Percentiles rank a stretch among this genome's conserved stretches.
Conservation (phyloP, 2,329 filamentous ascomycete species). For the Pseudocercospora cruenta region DNA sequence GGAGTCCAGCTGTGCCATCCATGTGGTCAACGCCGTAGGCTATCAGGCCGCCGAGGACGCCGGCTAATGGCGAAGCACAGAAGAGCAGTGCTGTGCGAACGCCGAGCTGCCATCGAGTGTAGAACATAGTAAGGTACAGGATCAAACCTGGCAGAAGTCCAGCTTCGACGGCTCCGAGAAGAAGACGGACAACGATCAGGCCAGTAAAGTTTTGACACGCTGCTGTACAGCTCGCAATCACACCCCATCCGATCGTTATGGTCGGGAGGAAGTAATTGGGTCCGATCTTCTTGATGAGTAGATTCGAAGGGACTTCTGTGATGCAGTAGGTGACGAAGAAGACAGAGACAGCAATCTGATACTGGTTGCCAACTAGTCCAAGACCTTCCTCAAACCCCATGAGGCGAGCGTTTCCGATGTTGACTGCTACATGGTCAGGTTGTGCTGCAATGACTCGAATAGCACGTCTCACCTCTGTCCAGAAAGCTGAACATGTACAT, state of each 20-base stretch:
- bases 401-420: slow-evolving; percentile 19
- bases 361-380: slow-evolving; percentile 14
- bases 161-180: slow-evolving; percentile 22
- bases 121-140: slow-evolving; percentile 72
- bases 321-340: slow-evolving; percentile 29
- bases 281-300: slow-evolving; percentile 19
- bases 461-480: slow-evolving; percentile 39
- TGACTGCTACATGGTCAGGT: slow-evolving; percentile 9
- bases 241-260: slow-evolving; percentile 16
- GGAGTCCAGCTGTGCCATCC: slow-evolving; percentile 48
- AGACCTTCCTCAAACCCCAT: slow-evolving; percentile 19
- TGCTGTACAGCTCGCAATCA: slow-evolving; percentile 18
- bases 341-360: slow-evolving; percentile 23
- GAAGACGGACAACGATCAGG: slow-evolving; percentile 16
- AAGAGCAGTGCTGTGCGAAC: slow-evolving; percentile 74
- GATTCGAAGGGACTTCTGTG: slow-evolving; percentile 17
- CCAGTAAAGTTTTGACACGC: slow-evolving; percentile 13
- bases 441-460: neutral
- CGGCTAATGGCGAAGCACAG: slow-evolving; percentile 69
- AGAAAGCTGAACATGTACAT: slow-evolving; percentile 79
- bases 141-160: slow-evolving; percentile 6
- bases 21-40: slow-evolving; percentile 74
- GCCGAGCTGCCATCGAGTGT: slow-evolving; percentile 71
- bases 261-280: slow-evolving; percentile 16
- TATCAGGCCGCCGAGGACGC: slow-evolving; percentile 71